Evolutionary conservation across 164 flowering plant species (phyloP).

Genomic region (Stephania japonica): DNA sequence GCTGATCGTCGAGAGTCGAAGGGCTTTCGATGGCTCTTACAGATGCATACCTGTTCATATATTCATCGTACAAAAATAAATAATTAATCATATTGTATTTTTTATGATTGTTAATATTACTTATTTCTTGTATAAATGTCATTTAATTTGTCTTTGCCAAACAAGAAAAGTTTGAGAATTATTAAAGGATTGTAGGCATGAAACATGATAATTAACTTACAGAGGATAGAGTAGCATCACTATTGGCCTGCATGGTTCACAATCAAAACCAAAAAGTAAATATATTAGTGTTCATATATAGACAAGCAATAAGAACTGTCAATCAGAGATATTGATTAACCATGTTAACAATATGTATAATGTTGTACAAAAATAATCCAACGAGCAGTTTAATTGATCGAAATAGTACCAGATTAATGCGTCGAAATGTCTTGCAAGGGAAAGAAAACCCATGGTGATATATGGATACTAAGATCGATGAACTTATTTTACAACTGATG

Average conservation of each 20-base stretch:
- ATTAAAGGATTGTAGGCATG: neutral
- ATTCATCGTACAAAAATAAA: neutral
- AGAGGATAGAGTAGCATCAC: neutral
- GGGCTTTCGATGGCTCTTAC: conserved; percentile 2
- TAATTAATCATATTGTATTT: too few species aligned
- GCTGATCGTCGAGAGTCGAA: conserved; percentile 24
- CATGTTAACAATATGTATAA: too few species aligned
- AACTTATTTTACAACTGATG: too few species aligned
- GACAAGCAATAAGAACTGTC: neutral
- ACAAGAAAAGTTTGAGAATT: neutral
- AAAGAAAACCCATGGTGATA: neutral
- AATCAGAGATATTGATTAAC: neutral
- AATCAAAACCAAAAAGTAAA: neutral
- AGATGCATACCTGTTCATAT: neutral
- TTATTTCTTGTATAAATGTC: too few species aligned
- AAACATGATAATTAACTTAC: neutral
- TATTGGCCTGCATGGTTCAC: neutral
- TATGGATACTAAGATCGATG: too few species aligned
- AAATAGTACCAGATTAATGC: neutral
- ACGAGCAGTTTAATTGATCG: too few species aligned
- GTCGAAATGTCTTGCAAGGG: neutral
- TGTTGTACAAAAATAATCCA: too few species aligned
- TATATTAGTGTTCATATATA: neutral
- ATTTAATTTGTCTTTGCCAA: too few species aligned
- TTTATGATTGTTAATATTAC: too few species aligned